Evolutionary conservation across 257 asterid genomes (phyloP).

Genomic region (Solanum paucissectum): DNA sequence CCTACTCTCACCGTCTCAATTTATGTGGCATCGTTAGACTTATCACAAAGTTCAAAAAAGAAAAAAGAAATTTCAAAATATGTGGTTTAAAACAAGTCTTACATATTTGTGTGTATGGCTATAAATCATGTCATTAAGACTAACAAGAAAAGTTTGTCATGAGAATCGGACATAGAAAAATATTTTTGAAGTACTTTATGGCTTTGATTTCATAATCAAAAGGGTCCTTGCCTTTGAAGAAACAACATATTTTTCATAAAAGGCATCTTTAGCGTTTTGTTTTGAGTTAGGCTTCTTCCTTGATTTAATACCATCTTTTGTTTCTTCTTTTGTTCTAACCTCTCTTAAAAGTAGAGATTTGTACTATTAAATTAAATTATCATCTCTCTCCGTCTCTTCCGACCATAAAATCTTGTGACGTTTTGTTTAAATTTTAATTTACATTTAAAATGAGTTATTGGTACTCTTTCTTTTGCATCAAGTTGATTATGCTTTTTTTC

Average conservation of each 20-base stretch:
- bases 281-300: background rate
- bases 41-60: accelerated
- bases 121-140: background rate
- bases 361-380: background rate
- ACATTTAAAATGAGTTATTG: background rate
- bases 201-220: background rate
- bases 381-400: background rate
- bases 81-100: background rate
- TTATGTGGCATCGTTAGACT: background rate
- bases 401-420: slow-evolving; percentile 1
- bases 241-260: slow-evolving; percentile 12
- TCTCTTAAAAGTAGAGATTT: background rate
- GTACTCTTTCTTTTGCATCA: background rate
- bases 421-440: background rate
- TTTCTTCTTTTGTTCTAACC: slow-evolving; percentile 8
- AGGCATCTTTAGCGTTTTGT: slow-evolving; percentile 13
- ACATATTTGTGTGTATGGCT: no score
- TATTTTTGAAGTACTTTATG: background rate
- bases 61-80: no score
- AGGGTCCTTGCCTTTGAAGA: slow-evolving; percentile 6
- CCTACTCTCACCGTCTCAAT: background rate
- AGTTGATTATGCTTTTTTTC: background rate
- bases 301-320: slow-evolving; percentile 1
- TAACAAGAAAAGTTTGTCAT: no score
- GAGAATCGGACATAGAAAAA: background rate